Conservation (phyloP, 768 basidiomycete genomes). For the Xerocomus spinulosus region DNA sequence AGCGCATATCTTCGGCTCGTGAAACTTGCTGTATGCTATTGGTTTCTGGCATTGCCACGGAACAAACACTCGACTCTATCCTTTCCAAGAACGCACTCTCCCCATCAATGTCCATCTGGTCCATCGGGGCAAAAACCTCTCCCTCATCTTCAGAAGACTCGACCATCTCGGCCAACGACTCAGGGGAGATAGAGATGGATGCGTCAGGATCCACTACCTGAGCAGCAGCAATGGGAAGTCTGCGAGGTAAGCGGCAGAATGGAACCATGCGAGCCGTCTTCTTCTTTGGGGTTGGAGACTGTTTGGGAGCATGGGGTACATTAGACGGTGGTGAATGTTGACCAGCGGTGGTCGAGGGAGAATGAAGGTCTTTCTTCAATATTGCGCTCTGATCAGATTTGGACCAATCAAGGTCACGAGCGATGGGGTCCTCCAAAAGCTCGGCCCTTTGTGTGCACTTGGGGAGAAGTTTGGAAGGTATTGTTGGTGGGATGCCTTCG, state of each 20-base stretch:
- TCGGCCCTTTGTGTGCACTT: slow-evolving; percentile 21
- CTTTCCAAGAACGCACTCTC: background rate
- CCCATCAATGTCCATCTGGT: slow-evolving; percentile 7
- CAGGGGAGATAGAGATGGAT: background rate
- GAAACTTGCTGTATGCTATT: background rate
- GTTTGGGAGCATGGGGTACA: background rate
- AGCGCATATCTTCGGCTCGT: background rate
- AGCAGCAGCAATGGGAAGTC: slow-evolving; percentile 3
- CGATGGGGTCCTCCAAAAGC: slow-evolving; percentile 20
- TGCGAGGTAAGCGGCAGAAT: slow-evolving; percentile 19
- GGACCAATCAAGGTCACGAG: slow-evolving; percentile 31
- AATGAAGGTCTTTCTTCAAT: background rate
- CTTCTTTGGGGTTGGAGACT: slow-evolving; percentile 7
- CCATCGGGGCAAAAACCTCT: background rate
- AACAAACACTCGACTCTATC: background rate
- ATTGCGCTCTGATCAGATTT: slow-evolving; percentile 13
- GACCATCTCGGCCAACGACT: background rate
- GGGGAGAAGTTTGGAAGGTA: slow-evolving; percentile 22
- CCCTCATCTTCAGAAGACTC: background rate
- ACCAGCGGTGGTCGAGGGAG: background rate
- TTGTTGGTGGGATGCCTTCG: background rate
- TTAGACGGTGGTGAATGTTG: slow-evolving; percentile 1
- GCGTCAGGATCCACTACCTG: background rate
- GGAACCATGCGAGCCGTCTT: slow-evolving; percentile 28
- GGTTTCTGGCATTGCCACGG: background rate